Conservation (phyloP, 805 yeast species). For the Saccharomyces jurei region DNA sequence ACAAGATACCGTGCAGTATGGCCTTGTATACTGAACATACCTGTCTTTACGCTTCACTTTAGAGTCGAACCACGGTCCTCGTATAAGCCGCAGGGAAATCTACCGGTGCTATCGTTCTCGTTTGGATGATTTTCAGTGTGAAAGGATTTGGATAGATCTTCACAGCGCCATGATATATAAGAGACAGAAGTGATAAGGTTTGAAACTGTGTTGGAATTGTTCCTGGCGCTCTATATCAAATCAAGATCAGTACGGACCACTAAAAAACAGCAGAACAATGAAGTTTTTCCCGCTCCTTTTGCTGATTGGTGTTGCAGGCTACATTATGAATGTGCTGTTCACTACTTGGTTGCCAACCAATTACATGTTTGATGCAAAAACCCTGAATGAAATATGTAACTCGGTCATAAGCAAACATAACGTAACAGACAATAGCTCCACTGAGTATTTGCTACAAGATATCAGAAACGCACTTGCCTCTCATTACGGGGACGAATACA, state of each 20-base stretch:
- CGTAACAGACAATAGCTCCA: constrained; percentile 37
- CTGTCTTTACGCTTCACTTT: not conserved
- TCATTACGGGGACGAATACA: constrained; percentile 61
- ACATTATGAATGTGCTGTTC: constrained; percentile 31
- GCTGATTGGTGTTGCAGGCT: constrained; percentile 16
- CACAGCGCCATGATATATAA: not conserved
- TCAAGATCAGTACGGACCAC: not conserved
- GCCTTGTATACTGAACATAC: not conserved
- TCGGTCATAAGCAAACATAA: constrained; percentile 42
- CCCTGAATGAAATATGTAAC: constrained; percentile 50
- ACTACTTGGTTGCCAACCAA: constrained; percentile 60
- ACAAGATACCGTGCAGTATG: not conserved
- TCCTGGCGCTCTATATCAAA: not conserved
- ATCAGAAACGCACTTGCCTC: constrained; percentile 50
- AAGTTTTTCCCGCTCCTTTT: constrained; percentile 14
- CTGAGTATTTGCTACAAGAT: constrained; percentile 55
- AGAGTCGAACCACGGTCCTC: not conserved
- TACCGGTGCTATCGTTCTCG: not conserved
- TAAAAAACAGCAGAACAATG: constrained; percentile 8
- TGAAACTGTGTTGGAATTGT: not conserved
- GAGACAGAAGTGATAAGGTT: not conserved
- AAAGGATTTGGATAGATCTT: not conserved
- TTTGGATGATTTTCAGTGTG: not conserved
- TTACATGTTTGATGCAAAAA: constrained; percentile 63
- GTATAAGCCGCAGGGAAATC: not conserved